These are phyloP conservation scores for Aurantiochytrium sp. DNA, from an alignment of 108 stramenopile species.

Conservation along the genomic window DNA sequence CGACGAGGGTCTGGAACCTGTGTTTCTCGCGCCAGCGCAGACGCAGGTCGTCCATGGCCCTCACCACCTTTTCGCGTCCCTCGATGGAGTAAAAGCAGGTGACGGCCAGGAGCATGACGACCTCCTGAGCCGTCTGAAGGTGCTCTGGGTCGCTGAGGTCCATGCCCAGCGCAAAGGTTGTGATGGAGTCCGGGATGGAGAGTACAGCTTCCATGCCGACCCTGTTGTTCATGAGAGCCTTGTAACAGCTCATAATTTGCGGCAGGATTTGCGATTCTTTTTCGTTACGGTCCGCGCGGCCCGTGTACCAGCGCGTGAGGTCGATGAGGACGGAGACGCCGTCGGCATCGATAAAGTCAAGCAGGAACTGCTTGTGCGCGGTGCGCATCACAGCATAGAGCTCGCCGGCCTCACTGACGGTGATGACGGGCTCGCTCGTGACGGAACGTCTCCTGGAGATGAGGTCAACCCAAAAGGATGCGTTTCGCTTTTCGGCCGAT, in stretches of 20 bases:
- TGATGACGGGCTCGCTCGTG: not conserved
- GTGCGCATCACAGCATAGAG: not conserved
- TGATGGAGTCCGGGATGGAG: not conserved
- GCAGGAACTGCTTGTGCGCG: constrained; percentile 8
- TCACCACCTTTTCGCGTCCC: not conserved
- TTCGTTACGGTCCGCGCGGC: not conserved
- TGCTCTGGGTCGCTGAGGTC: not conserved
- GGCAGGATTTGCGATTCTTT: not conserved
- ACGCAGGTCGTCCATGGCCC: not conserved
- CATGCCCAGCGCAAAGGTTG: not conserved
- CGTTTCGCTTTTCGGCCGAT: not conserved
- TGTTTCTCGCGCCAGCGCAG: constrained; percentile 8
- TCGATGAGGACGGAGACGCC: not conserved
- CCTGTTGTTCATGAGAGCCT: constrained; percentile 5
- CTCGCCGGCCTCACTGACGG: not conserved
- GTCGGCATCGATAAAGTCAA: not conserved
- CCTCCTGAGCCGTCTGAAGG: constrained; percentile 14
- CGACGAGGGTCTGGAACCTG: not conserved
- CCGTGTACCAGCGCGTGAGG: not conserved
- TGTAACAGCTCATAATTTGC: not conserved
- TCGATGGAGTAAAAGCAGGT: constrained; percentile 8
- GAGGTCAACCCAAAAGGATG: not conserved
- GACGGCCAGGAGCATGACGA: constrained; percentile 16
- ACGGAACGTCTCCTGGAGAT: not conserved
- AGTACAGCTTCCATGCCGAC: not conserved